These are phyloP conservation scores for Pythium oligandrum DNA, from an alignment of 352 stramenopile genomes.

Conservation along the genomic window DNA sequence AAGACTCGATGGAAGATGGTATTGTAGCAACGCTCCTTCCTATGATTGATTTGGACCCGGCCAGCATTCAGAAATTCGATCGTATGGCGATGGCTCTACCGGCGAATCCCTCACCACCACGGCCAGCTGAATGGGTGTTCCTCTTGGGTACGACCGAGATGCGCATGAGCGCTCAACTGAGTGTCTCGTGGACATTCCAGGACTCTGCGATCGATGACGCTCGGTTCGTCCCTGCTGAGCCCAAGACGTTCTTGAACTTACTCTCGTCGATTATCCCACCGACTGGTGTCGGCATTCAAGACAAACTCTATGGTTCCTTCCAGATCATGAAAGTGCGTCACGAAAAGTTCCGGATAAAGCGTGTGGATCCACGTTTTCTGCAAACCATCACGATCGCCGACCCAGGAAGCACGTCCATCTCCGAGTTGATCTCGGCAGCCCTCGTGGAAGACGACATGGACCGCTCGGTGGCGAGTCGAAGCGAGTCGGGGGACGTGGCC, in stretches of 20 bases:
- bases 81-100: constrained; percentile 52
- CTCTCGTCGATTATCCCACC: constrained; percentile 37
- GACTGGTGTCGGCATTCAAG: constrained; percentile 51
- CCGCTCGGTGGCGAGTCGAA: constrained; percentile 11
- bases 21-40: constrained; percentile 63
- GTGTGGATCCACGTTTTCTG: constrained; percentile 49
- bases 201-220: constrained; percentile 67
- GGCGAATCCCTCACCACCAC: constrained; percentile 30
- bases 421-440: constrained; percentile 32
- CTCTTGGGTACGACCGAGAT: constrained; percentile 32
- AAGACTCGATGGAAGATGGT: constrained; percentile 65
- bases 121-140: constrained; percentile 54
- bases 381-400: constrained; percentile 19
- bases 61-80: constrained; percentile 65
- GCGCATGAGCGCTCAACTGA: constrained; percentile 34
- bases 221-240: constrained; percentile 61
- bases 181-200: constrained; percentile 67
- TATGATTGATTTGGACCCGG: constrained; percentile 74
- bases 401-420: constrained; percentile 23
- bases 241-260: constrained; percentile 43
- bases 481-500: constrained; percentile 16
- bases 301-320: constrained; percentile 70
- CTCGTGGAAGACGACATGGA: constrained; percentile 15
- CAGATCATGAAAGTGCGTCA: constrained; percentile 54
- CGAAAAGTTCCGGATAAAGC: constrained; percentile 59